phyloP scores from a whole-genome alignment of 1,139 yeast genomes.

The Pichia sorboxylosa region DNA sequence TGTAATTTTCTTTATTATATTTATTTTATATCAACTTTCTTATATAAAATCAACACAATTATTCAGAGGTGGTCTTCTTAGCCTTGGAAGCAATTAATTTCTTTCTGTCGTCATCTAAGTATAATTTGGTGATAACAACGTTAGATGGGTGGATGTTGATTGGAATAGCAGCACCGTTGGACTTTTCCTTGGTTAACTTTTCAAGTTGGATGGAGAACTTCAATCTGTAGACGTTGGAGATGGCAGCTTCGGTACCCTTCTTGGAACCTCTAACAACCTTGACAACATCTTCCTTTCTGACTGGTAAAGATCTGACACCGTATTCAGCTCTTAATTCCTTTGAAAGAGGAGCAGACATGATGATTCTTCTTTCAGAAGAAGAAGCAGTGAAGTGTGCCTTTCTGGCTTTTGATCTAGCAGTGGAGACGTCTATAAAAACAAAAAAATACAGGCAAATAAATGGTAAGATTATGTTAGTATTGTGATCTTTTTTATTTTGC shows the following conservation, averaged over 20 bases:
- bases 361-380: constrained; percentile 87
- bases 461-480: constrained; percentile 4
- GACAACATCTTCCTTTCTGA: constrained; percentile 97
- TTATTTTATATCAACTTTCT: too few species aligned
- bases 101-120: constrained; percentile 98
- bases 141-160: constrained; percentile 97
- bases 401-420: constrained; percentile 99
- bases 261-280: constrained; percentile 95
- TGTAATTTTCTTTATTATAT: too few species aligned
- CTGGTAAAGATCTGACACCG: constrained; percentile 92
- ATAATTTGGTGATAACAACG: constrained; percentile 97
- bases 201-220: constrained; percentile 94
- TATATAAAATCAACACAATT: too few species aligned
- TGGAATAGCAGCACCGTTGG: constrained; percentile 97
- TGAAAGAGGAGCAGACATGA: constrained; percentile 98
- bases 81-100: constrained; percentile 92
- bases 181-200: constrained; percentile 95
- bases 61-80: constrained; percentile 69
- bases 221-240: constrained; percentile 97
- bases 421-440: constrained; percentile 69
- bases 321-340: constrained; percentile 98
- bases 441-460: constrained; percentile 7
- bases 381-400: constrained; percentile 99
- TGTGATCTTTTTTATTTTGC: too few species aligned
- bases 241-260: constrained; percentile 99